Base-by-base conservation (phyloP, 2,329 filamentous ascomycete genomes). In the Dactylonectria estremocensis region DNA sequence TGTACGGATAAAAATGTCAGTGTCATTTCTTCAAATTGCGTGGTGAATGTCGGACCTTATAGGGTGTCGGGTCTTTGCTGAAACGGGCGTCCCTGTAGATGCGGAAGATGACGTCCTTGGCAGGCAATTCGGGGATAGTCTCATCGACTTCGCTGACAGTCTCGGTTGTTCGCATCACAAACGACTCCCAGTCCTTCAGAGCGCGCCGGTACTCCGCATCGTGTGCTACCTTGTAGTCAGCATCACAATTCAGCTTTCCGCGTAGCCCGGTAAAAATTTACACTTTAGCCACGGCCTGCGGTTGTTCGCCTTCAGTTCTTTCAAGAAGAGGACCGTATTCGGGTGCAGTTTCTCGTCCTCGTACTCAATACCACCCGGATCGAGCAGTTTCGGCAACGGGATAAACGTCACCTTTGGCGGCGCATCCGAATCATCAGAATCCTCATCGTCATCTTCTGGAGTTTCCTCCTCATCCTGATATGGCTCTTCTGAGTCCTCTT, bases 31-130 rank as follows among this genome's bases (percentile, higher is more conserved):
- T 22, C 1, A 28, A n/a, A 57, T 43, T 64, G 62, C 57, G 54
- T 49, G 54, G 46, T 64, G 20, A 6, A 11, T 20, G 50, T 53
- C 57, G 9, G 82, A 93, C 93, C 87, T 97, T 97, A 84, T 97
- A 97, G 0, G 95, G 95, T 2, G 94, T 96, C 20, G 89, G 92
- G 76, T 97, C 91, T 73, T 93, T 92, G 76, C 88, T 93, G 82
- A 97, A 97, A 62, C 95, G 90, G 49, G 96, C 88, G 75, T 97
- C 95, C 74, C 95, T 87, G 80, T 97, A 94, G 66, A 97, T 96
- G 68, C 95, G 91, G 79, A 95, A 97, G 54, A 94, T 90, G 73
- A 97, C 84, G 77, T 97, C 95, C 80, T 97, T 96, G 61, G 92
- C 85, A 1, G 95, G 95, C 22, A 97, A 83, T 74, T 97, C 94